Base-by-base conservation (phyloP, 2,329 filamentous ascomycete species). In the Colletotrichum kahawae region DNA sequence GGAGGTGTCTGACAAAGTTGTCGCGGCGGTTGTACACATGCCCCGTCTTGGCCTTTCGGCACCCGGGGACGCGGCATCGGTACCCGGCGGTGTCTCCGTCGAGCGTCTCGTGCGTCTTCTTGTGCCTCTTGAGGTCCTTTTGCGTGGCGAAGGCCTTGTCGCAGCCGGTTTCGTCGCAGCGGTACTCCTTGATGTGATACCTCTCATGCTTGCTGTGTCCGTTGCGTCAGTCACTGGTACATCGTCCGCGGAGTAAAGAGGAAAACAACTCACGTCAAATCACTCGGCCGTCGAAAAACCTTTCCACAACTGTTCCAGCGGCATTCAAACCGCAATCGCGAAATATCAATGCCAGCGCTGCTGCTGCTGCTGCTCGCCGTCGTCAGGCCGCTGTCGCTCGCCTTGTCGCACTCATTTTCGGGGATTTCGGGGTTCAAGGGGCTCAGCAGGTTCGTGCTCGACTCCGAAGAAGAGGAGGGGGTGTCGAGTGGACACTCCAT, bases 11-110 rank as follows among this genome's bases (percentile, higher is more conserved):
- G 33, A 78, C 65, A 60, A 80, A 80, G 77, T 80, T 80, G 74
- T 80, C 79, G 27, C 77, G 77, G 16, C 79, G 78, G 68, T 80
- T 80, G 66, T 80, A 80, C 31, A 80, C 76, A 68, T 80, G 79
- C 8, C 77, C 76, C 38, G 70, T 78, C 71, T 74, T 72, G 60
- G 79, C 77, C 71, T 80, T 80, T 24, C 75, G 76, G 75, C 79
- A 80, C n/a, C 78, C 78, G n/a, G 70, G 38, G 36, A 80, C 76
- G 27, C 74, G 78, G 74, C 79, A 80, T 27, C 74, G 75, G 75
- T 79, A 80, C n/a, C 78, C 78, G n/a, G 71, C 76, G 65, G 74
- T 77, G 70, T 71, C 64, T 24, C 70, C 71, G 60, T 74, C 74
- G 65, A 70, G 60, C 31, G 71, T 77, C 38, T 67, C 71, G 69